Evolutionary conservation across 768 basidiomycete genomes (phyloP), one percentile per base, ranked within the genome.

Genomic region (Cyathus striatus): DNA sequence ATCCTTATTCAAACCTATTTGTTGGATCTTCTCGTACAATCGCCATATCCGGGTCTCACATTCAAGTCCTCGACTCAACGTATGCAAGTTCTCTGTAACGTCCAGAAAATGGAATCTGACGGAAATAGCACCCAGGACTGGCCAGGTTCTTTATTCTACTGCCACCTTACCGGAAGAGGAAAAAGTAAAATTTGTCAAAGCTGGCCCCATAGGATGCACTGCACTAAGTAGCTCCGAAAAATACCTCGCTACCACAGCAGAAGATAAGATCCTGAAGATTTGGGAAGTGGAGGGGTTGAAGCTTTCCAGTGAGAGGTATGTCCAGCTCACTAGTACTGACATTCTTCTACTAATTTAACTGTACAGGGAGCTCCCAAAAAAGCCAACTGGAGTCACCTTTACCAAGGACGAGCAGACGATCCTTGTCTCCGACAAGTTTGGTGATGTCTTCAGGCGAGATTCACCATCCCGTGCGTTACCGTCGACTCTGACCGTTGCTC

Each of bases 401-500:
- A 81, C 83, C 0, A 63, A 56, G 4, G 72, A 82, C 34, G 75
- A 73, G 0, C 63, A 78, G 47, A 80, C 75, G 0, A 81, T 99
- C 45, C 60, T 97, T 2, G 79, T 90, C 10, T 80, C 90, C 2
- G 95, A 99, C 64, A 97, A 96, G 63, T 94, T 96, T 49, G 95
- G 95, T 0, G 95, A 97, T 56, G 76, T 95, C 30, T 95, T 92
- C 65, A 79, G 79, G 90, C 86, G 39, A 42, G 68, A 48, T 27
- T 25, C 2, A n/a, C 2, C n/a, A 16, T 13, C 22, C 26, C 34
- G 4, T 10, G 34, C 21, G 40, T 7, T 5, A 32, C 25, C 22
- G 4, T 36, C 27, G 48, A 22, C 38, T 36, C 7, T 30, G 13
- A 35, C 42, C 22, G 30, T 40, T 42, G 36, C 42, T 40, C 16